Evolutionary conservation across 805 yeast genomes (phyloP), one percentile per base, ranked within the genome.

Genomic region (Candida coleopterorum): DNA sequence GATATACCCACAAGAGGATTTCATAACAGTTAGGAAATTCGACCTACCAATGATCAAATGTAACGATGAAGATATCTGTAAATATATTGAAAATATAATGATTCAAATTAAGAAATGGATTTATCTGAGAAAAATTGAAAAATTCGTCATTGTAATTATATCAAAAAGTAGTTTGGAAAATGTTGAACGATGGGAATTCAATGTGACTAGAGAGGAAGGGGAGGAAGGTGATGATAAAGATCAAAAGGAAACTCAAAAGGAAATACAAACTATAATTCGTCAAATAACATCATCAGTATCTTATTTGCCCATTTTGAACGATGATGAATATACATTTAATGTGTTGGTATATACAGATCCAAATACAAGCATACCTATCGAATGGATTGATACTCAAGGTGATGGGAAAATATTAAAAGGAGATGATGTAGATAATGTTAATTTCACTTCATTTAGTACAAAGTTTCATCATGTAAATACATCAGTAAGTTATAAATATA

Each of bases 261-360:
- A 87, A 45, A 85, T 88, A n/a, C 90, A 85, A 55, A 77, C 87
- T 0, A 79, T 89, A 5, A 78, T 89, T 26, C 74, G 96, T 36
- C 97, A 89, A 48, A 84, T 89, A 35, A 86, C 95, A 0, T 86
- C 95, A 0, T 80, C 93, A 28, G 85, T 85, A 2, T 77, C 96
- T 0, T 87, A 88, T 53, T 67, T 89, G 27, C 97, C 97, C 0
- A 72, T 81, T 17, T 60, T 89, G 20, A 50, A 52, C 27, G 77
- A 70, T 14, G 77, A 70, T 16, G 64, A 58, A 18, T 77, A 81
- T 50, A 85, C 96, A 0, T 87, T 89, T 57, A 87, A 84, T 50
- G 90, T 89, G 1, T 62, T 87, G 36, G 96, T 88, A 0, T 83
- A 81, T 50, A 84, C 96, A 0, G 84, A 81, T 46, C 80, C 82